phyloP scores from a whole-genome alignment of 2,329 filamentous ascomycete species.

The Colletotrichum lindemuthianum region DNA sequence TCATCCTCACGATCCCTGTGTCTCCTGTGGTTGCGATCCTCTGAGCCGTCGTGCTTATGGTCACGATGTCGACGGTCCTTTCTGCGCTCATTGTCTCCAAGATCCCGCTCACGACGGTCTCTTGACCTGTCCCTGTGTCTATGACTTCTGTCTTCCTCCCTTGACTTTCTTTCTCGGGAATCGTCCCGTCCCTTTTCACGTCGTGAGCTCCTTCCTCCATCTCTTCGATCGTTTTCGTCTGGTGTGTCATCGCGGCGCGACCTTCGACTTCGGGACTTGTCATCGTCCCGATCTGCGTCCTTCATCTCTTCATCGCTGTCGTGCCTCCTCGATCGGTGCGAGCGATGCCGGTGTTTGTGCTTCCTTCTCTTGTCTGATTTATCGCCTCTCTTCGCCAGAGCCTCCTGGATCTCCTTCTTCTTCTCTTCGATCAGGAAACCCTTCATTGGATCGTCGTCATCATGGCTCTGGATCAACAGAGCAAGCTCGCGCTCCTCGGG shows the following conservation, averaged over 20 bases:
- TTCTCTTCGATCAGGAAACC: constrained; percentile 89
- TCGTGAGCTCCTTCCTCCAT: constrained; percentile 39
- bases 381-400: constrained; percentile 64
- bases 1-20: constrained; percentile 38
- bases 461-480: constrained; percentile 79
- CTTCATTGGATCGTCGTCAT: constrained; percentile 99
- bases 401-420: constrained; percentile 84
- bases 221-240: constrained; percentile 39
- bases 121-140: constrained; percentile 38
- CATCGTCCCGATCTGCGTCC: constrained; percentile 44
- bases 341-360: constrained; percentile 58
- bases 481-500: constrained; percentile 85
- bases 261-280: constrained; percentile 41
- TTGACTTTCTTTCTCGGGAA: constrained; percentile 45
- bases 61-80: constrained; percentile 43
- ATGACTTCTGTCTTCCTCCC: constrained; percentile 41
- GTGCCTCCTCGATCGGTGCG: constrained; percentile 53
- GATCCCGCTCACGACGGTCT: constrained; percentile 38
- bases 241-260: constrained; percentile 52
- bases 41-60: constrained; percentile 40
- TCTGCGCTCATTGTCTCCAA: constrained; percentile 36
- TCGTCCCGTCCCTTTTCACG: constrained; percentile 41
- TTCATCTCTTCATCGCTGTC: constrained; percentile 41
- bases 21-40: constrained; percentile 38
- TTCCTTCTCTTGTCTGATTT: constrained; percentile 60